Conservation (phyloP, 345 rosid genomes). For the Clausena lansium region DNA sequence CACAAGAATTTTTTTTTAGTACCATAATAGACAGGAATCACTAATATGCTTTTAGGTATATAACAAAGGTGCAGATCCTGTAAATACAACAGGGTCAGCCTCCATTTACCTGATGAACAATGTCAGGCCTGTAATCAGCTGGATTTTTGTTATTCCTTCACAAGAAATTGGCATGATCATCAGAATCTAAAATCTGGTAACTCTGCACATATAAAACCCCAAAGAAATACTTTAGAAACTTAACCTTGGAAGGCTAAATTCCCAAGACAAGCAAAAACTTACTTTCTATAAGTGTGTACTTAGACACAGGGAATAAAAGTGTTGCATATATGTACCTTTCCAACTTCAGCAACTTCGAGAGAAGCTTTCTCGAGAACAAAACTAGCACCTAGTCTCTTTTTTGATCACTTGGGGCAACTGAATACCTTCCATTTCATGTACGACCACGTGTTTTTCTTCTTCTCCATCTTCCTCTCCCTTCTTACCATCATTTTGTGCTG, state of each 20-base stretch:
- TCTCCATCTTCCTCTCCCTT: conserved; percentile 23
- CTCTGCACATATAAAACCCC: conserved; percentile 40
- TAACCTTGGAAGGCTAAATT: background rate
- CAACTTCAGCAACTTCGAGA: conserved; percentile 93
- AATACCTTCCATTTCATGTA: conserved; percentile 51
- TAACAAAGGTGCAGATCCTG: background rate
- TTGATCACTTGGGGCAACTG: conserved; percentile 34
- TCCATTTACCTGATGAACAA: conserved; percentile 63
- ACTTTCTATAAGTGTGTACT: background rate
- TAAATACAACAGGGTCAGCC: background rate
- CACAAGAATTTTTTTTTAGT: background rate
- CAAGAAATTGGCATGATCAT: conserved; percentile 84
- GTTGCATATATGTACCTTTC: conserved; percentile 52
- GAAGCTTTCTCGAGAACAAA: conserved; percentile 88
- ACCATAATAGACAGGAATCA: background rate
- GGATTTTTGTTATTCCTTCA: conserved; percentile 67
- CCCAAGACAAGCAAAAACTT: background rate
- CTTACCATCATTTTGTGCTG: conserved; percentile 21
- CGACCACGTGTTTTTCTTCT: conserved; percentile 24
- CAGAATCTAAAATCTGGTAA: conserved; percentile 82
- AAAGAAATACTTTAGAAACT: background rate
- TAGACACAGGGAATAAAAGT: no score
- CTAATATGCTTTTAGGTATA: background rate
- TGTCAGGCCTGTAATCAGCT: conserved; percentile 84
- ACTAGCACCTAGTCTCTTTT: conserved; percentile 44